These are phyloP conservation scores for Eimeria acervulina DNA, from an alignment of 169 alveolate species.

Conservation along the genomic window DNA sequence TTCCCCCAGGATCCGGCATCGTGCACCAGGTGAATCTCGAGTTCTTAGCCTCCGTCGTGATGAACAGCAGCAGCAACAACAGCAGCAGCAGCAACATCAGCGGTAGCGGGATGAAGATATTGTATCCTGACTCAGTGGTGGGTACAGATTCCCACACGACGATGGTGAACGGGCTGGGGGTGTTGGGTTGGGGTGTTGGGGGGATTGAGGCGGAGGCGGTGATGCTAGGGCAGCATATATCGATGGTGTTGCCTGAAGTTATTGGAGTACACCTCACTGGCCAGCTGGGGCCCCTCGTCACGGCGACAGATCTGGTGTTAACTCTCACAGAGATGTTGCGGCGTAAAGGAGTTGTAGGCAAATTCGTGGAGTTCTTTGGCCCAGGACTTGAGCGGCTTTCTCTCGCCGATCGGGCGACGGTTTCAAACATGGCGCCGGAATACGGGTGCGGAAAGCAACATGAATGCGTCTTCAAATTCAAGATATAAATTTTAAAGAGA, in stretches of 20 bases:
- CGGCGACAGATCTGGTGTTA: slow-evolving; percentile 97
- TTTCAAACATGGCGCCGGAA: slow-evolving; percentile 98
- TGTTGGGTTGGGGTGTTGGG: slow-evolving; percentile 98
- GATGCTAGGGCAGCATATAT: slow-evolving; percentile 97
- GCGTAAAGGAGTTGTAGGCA: slow-evolving; percentile 98
- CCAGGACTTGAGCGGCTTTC: slow-evolving; percentile 94
- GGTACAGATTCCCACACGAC: slow-evolving; percentile 99
- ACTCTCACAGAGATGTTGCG: slow-evolving; percentile 93
- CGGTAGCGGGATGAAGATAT: slow-evolving; percentile 79
- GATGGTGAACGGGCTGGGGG: slow-evolving; percentile 98
- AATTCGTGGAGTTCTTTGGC: slow-evolving; percentile 98
- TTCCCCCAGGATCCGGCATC: slow-evolving; percentile 99
- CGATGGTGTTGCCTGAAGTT: slow-evolving; percentile 98
- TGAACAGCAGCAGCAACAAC: slow-evolving; percentile 80
- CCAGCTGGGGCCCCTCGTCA: slow-evolving; percentile 90
- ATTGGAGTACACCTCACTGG: slow-evolving; percentile 97
- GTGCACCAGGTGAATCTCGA: slow-evolving; percentile 97
- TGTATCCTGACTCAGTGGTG: slow-evolving; percentile 94
- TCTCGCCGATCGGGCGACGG: slow-evolving; percentile 97
- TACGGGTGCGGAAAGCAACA: slow-evolving; percentile 91
- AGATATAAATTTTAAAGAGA: no score
- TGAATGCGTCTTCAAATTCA: no score
- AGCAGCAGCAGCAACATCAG: neutral
- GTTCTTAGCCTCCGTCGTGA: slow-evolving; percentile 92
- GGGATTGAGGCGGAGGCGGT: slow-evolving; percentile 99